phyloP scores from a whole-genome alignment of 352 stramenopile species.

The Discostella stelligera region DNA sequence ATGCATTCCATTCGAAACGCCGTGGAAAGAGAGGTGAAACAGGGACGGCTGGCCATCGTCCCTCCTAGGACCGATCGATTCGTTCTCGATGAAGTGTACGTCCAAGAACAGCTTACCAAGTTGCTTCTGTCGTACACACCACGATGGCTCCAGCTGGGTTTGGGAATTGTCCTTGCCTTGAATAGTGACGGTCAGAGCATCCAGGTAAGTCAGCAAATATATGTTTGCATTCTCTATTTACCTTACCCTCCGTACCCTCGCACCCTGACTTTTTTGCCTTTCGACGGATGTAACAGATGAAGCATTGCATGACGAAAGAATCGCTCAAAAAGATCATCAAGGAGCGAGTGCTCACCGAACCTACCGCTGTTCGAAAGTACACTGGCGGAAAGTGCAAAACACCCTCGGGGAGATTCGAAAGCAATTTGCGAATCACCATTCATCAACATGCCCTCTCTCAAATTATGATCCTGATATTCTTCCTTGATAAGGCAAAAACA shows the following conservation, averaged over 20 bases:
- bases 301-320: slow-evolving; percentile 45
- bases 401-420: slow-evolving; percentile 80
- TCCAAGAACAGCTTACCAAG: slow-evolving; percentile 31
- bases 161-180: slow-evolving; percentile 31
- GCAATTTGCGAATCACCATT: slow-evolving; percentile 82
- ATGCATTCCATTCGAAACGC: slow-evolving; percentile 27
- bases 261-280: background rate
- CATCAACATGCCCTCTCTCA: slow-evolving; percentile 88
- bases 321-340: slow-evolving; percentile 76
- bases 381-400: slow-evolving; percentile 76
- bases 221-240: slow-evolving; percentile 5
- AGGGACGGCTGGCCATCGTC: slow-evolving; percentile 36
- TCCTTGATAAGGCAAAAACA: slow-evolving; percentile 88
- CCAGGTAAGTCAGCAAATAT: slow-evolving; percentile 6
- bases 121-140: slow-evolving; percentile 45
- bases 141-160: slow-evolving; percentile 46
- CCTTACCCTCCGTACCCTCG: background rate
- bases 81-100: slow-evolving; percentile 35
- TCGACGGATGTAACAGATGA: slow-evolving; percentile 6
- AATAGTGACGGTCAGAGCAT: slow-evolving; percentile 13
- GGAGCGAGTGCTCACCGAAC: slow-evolving; percentile 76
- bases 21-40: slow-evolving; percentile 42
- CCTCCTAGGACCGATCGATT: slow-evolving; percentile 25
- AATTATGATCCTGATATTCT: slow-evolving; percentile 90
- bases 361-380: slow-evolving; percentile 64